These are phyloP conservation scores for Dioscorea dumetorum DNA, from an alignment of 106 monocot species.

Conservation along the genomic window DNA sequence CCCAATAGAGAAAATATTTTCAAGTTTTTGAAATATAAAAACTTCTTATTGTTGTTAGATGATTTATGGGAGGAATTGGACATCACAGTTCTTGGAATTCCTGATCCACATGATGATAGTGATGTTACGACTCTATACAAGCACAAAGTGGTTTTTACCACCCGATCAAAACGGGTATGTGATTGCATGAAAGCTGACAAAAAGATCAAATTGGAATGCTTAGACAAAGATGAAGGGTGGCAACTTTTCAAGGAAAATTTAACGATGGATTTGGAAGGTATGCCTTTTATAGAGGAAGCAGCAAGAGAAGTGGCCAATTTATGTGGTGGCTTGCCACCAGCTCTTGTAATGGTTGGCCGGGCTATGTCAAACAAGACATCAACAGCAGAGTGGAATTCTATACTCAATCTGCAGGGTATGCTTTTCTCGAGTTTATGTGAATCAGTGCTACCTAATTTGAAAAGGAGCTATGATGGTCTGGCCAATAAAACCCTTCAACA, in stretches of 20 bases:
- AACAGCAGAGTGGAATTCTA: not conserved
- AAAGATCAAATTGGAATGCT: not conserved
- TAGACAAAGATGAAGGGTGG: not conserved
- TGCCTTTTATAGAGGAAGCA: not conserved
- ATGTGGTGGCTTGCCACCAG: constrained; percentile 12
- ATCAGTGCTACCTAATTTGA: not conserved
- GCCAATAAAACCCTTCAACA: not conserved
- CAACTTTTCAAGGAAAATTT: constrained; percentile 1
- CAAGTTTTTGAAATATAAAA: constrained; percentile 5
- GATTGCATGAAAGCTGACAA: not conserved
- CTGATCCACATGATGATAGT: not conserved
- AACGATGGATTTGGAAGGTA: not conserved
- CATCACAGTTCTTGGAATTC: not conserved
- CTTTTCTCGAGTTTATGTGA: not conserved
- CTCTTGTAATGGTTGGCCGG: not conserved
- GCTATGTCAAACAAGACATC: constrained; percentile 2
- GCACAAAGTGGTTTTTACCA: constrained; percentile 6
- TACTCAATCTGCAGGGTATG: not conserved
- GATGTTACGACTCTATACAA: not conserved
- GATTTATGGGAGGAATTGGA: constrained; percentile 10
- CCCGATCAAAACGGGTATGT: not conserved
- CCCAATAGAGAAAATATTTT: not conserved
- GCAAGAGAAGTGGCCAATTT: constrained; percentile 1
- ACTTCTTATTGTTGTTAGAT: constrained; percentile 17
- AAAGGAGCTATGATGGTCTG: constrained; percentile 17